Percentiles rank a stretch among this genome's conserved stretches.
phyloP scores from a whole-genome alignment of 495 filamentous ascomycete genomes.

The Lasiosphaeriaceae sp. region DNA sequence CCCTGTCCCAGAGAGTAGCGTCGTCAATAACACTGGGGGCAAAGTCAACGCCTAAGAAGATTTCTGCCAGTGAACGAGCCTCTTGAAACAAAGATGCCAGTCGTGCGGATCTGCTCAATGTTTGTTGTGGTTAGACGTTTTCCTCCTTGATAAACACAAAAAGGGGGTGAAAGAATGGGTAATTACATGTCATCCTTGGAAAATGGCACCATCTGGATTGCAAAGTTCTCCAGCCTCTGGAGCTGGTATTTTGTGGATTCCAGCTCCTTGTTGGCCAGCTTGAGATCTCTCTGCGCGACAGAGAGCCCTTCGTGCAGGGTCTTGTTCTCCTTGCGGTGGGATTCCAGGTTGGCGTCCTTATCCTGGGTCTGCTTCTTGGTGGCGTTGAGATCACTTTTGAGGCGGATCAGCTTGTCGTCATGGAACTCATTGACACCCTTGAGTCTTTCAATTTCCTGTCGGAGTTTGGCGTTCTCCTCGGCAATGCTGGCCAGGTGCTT shows the following conservation, averaged over 20 bases:
- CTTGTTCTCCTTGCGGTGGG: not conserved
- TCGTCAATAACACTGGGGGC: not conserved
- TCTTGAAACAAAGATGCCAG: conserved; percentile 7
- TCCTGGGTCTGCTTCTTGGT: not conserved
- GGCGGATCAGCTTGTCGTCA: not conserved
- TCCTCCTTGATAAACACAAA: not conserved
- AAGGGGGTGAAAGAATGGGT: not conserved
- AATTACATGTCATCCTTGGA: conserved; percentile 6
- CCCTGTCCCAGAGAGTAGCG: not conserved
- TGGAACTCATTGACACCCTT: not conserved
- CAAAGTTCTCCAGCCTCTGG: not conserved
- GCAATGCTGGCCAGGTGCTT: not conserved
- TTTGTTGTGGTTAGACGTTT: not conserved
- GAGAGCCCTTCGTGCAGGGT: not conserved
- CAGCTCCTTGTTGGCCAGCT: not conserved
- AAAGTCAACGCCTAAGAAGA: conserved; percentile 8
- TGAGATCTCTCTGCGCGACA: not conserved
- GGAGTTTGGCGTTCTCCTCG: not conserved
- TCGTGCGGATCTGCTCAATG: not conserved
- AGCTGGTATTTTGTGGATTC: not conserved
- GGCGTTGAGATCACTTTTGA: not conserved
- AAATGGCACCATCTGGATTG: not conserved
- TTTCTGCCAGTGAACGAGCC: conserved; percentile 4
- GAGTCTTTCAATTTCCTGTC: not conserved
- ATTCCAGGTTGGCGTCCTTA: not conserved